These are phyloP conservation scores for Tolypocladium endophyticum DNA, from an alignment of 2,329 filamentous ascomycete genomes.

Conservation along the genomic window DNA sequence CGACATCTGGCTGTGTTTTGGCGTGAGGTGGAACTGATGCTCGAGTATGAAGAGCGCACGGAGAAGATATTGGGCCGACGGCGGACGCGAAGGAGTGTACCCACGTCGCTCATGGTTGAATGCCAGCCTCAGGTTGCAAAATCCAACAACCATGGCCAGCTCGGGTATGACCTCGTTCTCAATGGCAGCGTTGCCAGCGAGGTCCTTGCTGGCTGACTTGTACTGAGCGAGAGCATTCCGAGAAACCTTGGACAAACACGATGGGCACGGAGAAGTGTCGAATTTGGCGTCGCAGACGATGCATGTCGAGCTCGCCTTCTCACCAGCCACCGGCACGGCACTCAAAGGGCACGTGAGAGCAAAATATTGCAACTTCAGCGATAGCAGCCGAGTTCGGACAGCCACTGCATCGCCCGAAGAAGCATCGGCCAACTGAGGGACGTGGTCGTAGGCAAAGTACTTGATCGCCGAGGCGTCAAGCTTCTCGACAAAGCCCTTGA, in stretches of 20 bases:
- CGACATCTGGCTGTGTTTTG: conserved; percentile 34
- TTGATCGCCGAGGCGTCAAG: conserved; percentile 29
- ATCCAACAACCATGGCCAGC: conserved; percentile 21
- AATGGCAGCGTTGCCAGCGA: not conserved
- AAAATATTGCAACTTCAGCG: conserved; percentile 34
- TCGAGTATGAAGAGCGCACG: conserved; percentile 41
- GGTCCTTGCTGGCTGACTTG: conserved; percentile 1
- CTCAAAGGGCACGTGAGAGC: conserved; percentile 25
- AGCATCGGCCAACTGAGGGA: conserved; percentile 20
- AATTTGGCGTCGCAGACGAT: conserved; percentile 11
- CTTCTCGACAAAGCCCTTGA: conserved; percentile 31
- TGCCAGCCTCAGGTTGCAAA: conserved; percentile 22
- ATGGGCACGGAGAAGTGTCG: conserved; percentile 7
- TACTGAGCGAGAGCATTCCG: conserved; percentile 11
- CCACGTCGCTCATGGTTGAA: conserved; percentile 6
- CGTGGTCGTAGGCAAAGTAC: conserved; percentile 25
- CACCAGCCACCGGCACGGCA: conserved; percentile 9
- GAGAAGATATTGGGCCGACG: conserved; percentile 24
- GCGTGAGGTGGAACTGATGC: conserved; percentile 31
- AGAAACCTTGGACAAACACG: conserved; percentile 14
- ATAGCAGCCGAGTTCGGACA: conserved; percentile 21
- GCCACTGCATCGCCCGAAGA: conserved; percentile 10
- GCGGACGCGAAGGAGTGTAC: conserved; percentile 3
- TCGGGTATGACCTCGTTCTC: conserved; percentile 17
- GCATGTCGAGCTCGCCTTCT: conserved; percentile 12